These are phyloP conservation scores for Tricladium varicosporioides DNA, from an alignment of 2,329 filamentous ascomycete species.

Conservation along the genomic window DNA sequence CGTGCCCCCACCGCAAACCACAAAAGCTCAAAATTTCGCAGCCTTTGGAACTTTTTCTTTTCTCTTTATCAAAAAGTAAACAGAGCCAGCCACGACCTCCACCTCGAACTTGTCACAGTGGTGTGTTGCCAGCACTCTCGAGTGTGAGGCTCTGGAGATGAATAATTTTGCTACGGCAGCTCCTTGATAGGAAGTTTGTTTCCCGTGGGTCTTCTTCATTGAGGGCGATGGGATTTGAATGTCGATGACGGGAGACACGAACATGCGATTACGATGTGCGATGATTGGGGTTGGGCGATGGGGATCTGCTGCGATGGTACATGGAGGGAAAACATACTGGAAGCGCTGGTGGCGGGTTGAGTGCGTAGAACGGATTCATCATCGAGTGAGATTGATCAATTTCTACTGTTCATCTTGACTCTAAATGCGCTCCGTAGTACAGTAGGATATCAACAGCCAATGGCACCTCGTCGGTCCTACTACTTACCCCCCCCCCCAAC, in stretches of 20 bases:
- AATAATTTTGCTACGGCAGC: constrained; percentile 42
- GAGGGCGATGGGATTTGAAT: constrained; percentile 69
- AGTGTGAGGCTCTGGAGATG: constrained; percentile 64
- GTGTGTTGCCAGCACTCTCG: constrained; percentile 64
- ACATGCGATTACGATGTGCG: constrained; percentile 30
- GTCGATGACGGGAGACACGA: constrained; percentile 68
- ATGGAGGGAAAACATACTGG: neutral
- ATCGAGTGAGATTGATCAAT: neutral
- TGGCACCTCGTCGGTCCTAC: too few relatives aligned
- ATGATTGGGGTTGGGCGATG: neutral
- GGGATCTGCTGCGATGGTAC: neutral
- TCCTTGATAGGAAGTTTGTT: constrained; percentile 68
- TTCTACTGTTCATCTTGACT: too few relatives aligned
- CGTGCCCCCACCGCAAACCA: neutral
- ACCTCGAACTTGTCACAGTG: constrained; percentile 56
- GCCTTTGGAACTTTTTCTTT: constrained; percentile 32
- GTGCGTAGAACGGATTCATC: neutral
- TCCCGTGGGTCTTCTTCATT: constrained; percentile 67
- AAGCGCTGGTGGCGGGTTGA: neutral
- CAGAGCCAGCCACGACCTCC: constrained; percentile 69
- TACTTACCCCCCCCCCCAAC: too few relatives aligned
- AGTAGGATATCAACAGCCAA: too few relatives aligned
- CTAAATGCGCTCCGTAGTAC: too few relatives aligned
- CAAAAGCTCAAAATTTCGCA: constrained; percentile 16
- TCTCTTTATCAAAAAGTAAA: constrained; percentile 58